Percentiles rank a stretch among this genome's conserved stretches.
These are phyloP conservation scores for Solanum virginianum DNA, from an alignment of 257 asterid genomes.

Conservation along the genomic window DNA sequence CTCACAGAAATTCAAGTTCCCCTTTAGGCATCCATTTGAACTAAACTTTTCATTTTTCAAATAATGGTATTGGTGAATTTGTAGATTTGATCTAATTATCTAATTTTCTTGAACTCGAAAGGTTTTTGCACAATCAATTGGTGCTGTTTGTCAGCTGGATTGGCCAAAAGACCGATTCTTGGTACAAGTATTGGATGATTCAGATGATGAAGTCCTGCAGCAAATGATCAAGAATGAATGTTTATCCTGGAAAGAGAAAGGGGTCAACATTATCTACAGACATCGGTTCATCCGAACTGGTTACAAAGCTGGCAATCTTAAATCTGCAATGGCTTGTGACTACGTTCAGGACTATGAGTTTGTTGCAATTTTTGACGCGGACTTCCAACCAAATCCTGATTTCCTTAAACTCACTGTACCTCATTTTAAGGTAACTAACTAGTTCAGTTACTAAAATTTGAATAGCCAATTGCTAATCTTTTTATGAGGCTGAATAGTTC, in stretches of 20 bases:
- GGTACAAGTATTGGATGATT: constrained; percentile 82
- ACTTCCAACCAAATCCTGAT: constrained; percentile 80
- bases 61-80: background rate
- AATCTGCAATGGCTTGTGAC: constrained; percentile 90
- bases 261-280: constrained; percentile 72
- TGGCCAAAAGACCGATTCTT: constrained; percentile 86
- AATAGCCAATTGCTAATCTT: background rate
- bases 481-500: background rate
- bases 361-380: constrained; percentile 82
- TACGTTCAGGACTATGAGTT: constrained; percentile 77
- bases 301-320: constrained; percentile 92
- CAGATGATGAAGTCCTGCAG: constrained; percentile 73
- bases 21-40: background rate
- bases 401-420: constrained; percentile 82
- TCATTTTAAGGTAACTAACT: constrained; percentile 64
- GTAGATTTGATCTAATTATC: background rate
- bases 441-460: background rate
- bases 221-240: constrained; percentile 59
- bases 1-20: background rate
- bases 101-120: constrained; percentile 6
- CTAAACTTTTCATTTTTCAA: background rate
- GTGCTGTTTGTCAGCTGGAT: constrained; percentile 77
- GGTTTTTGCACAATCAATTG: constrained; percentile 82
- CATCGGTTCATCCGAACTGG: constrained; percentile 80
- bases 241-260: constrained; percentile 68